Conservation (phyloP, 2,329 filamentous ascomycete species). For the Epichloe hybrida region DNA sequence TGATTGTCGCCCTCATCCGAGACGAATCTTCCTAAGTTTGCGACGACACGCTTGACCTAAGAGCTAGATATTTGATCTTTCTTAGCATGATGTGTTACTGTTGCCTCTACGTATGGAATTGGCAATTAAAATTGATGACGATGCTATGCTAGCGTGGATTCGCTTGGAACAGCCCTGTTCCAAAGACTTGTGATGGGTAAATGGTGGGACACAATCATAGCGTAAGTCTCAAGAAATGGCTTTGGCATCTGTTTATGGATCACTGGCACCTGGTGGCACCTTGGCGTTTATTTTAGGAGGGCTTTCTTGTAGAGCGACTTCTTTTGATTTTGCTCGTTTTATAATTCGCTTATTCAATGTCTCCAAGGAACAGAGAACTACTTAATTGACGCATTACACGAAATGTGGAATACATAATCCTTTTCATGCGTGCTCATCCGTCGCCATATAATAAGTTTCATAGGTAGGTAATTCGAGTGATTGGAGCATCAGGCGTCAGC, state of each 20-base stretch:
- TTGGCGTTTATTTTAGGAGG: constrained; percentile 13
- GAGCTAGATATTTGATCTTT: not conserved
- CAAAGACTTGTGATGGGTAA: constrained; percentile 11
- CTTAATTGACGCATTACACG: not conserved
- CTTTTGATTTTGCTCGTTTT: not conserved
- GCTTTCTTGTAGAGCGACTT: constrained; percentile 12
- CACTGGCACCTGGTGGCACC: constrained; percentile 16
- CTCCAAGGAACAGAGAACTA: not conserved
- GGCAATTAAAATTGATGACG: not conserved
- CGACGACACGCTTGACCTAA: not conserved
- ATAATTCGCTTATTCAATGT: not conserved
- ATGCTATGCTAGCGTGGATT: not conserved
- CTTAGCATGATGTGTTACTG: not conserved
- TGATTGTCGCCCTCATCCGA: constrained; percentile 92
- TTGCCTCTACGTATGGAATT: not conserved
- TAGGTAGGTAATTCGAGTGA: no score
- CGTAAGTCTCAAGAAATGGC: constrained; percentile 13
- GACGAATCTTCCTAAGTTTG: constrained; percentile 72
- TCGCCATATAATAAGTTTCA: no score
- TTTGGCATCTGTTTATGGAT: constrained; percentile 18
- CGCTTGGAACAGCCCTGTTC: not conserved
- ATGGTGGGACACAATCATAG: constrained; percentile 15
- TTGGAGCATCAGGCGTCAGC: no score
- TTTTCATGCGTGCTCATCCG: no score
- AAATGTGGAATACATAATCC: not conserved